Percentiles rank a stretch among this genome's conserved stretches.
phyloP scores from a whole-genome alignment of 1,284 basidiomycete species.

The Heterobasidion occidentale region DNA sequence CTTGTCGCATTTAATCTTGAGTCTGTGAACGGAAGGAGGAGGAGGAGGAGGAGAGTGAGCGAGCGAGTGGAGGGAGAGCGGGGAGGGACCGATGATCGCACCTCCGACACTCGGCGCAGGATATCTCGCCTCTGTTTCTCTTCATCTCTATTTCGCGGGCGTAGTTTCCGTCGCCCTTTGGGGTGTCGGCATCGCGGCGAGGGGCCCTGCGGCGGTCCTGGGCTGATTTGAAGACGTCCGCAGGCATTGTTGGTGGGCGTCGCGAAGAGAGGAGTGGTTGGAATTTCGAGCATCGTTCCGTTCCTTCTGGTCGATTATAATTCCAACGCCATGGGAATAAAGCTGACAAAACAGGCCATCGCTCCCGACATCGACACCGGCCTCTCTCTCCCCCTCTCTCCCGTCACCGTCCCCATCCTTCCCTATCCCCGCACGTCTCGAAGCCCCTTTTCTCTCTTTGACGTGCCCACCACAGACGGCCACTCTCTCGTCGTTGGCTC shows the following conservation, averaged over 20 bases:
- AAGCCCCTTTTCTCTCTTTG: no score
- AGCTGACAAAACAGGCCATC: not conserved
- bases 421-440: not conserved
- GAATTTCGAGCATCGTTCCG: no score
- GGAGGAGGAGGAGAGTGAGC: not conserved
- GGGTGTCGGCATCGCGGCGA: conserved; percentile 19
- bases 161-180: conserved; percentile 22
- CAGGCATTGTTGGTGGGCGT: not conserved
- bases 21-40: conserved; percentile 28
- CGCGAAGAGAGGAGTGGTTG: not conserved
- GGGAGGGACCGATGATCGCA: conserved; percentile 30
- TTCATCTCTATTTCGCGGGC: conserved; percentile 23
- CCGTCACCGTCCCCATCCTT: not conserved
- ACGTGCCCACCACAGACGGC: no score
- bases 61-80: not conserved
- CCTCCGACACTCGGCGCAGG: conserved; percentile 58
- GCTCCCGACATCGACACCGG: not conserved
- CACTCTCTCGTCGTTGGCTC: no score
- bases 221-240: not conserved
- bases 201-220: conserved; percentile 14
- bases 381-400: not conserved
- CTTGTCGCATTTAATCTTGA: conserved; percentile 74
- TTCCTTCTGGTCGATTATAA: not conserved
- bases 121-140: conserved; percentile 33
- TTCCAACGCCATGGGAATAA: not conserved